phyloP scores from a whole-genome alignment of 1,284 basidiomycete species.

The Mixia osmundae region DNA sequence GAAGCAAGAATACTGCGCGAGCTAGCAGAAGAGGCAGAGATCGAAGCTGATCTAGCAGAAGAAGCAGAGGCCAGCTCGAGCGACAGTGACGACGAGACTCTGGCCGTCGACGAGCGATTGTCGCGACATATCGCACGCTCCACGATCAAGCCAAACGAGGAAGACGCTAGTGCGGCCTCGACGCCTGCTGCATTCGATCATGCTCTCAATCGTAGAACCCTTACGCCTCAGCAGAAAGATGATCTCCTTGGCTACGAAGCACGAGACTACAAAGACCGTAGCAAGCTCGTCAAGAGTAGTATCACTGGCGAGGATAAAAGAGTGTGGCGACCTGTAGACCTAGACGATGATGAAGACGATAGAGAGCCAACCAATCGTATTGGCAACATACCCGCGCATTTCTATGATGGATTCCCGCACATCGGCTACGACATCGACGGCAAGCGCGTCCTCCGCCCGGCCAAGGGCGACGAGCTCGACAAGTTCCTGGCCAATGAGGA shows the following conservation, averaged over 20 bases:
- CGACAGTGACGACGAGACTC: conserved; percentile 9
- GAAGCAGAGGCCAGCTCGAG: conserved; percentile 12
- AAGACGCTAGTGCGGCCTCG: conserved; percentile 8
- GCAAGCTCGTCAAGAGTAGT: conserved; percentile 34
- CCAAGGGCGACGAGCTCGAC: conserved; percentile 87
- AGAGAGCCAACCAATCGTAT: conserved; percentile 68
- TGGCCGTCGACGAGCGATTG: conserved; percentile 6
- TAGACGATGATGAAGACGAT: conserved; percentile 6
- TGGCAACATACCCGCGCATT: conserved; percentile 87
- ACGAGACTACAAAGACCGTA: conserved; percentile 20
- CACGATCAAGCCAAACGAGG: conserved; percentile 23
- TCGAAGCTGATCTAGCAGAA: conserved; percentile 17
- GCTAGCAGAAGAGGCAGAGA: conserved; percentile 23
- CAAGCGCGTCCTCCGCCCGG: conserved; percentile 78
- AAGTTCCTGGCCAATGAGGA: conserved; percentile 88
- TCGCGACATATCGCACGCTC: conserved; percentile 16
- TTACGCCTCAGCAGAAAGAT: too few species aligned
- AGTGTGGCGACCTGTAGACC: conserved; percentile 41
- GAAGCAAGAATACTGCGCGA: conserved; percentile 23
- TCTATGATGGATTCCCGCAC: conserved; percentile 99
- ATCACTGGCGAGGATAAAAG: conserved; percentile 72
- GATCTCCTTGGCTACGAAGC: conserved; percentile 20
- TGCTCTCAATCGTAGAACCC: conserved; percentile 5
- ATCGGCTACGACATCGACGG: conserved; percentile 93
- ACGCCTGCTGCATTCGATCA: neutral